Percentiles rank a stretch among this genome's conserved stretches.
Evolutionary conservation across 768 basidiomycete species (phyloP).

Genomic region (Holtermannia corniformis): DNA sequence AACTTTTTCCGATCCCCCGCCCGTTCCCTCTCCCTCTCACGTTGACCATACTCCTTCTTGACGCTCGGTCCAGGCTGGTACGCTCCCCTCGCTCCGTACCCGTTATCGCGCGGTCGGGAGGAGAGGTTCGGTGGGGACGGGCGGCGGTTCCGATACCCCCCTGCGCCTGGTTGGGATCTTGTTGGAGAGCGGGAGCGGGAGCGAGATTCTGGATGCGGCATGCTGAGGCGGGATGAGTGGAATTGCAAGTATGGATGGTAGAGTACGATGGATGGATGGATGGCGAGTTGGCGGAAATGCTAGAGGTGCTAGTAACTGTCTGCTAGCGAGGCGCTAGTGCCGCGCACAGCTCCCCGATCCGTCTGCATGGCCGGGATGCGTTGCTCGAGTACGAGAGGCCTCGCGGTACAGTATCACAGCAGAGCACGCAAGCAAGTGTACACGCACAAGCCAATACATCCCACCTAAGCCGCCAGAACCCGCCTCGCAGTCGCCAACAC

Average conservation of each 20-base stretch:
- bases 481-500: not conserved
- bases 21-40: constrained; percentile 36
- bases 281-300: no score
- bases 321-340: no score
- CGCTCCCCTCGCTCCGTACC: constrained; percentile 21
- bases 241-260: no score
- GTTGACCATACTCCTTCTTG: constrained; percentile 18
- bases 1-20: constrained; percentile 34
- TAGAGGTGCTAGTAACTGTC: no score
- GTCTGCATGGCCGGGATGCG: no score
- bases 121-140: not conserved
- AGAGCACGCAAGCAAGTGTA: no score
- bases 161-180: not conserved
- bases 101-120: constrained; percentile 20
- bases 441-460: not conserved
- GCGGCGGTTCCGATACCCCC: not conserved
- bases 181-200: not conserved
- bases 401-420: no score
- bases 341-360: no score
- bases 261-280: not conserved
- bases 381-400: no score
- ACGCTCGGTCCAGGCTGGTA: not conserved
- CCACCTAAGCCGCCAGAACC: not conserved
- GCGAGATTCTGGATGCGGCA: no score
- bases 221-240: no score